phyloP scores from a whole-genome alignment of 306 rosid species.

The Canavalia ensiformis region DNA sequence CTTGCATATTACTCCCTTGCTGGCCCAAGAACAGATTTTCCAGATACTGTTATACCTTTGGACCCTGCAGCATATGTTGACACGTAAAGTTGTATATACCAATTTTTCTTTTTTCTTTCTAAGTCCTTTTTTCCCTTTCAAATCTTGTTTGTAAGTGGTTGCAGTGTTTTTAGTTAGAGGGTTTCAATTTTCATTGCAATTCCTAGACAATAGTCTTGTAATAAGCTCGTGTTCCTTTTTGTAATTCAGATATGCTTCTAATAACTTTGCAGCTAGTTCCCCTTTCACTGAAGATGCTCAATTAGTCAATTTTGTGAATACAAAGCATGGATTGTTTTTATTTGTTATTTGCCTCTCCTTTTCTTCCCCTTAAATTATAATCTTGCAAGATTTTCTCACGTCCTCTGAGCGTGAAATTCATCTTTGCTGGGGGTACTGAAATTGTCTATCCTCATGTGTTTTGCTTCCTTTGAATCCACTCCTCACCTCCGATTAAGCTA shows the following conservation, averaged over 20 bases:
- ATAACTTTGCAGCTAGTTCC: constrained; percentile 47
- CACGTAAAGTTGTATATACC: constrained; percentile 65
- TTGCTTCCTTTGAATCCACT: background rate
- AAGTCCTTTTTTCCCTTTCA: constrained; percentile 34
- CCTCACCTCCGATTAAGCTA: background rate
- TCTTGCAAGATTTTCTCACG: background rate
- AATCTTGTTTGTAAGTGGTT: constrained; percentile 61
- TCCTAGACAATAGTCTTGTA: constrained; percentile 66
- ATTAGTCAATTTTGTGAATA: constrained; percentile 60
- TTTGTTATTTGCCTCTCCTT: background rate
- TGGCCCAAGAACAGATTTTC: constrained; percentile 89
- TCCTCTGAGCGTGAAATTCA: background rate
- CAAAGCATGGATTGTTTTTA: constrained; percentile 43
- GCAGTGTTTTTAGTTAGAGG: constrained; percentile 48
- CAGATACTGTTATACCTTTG: constrained; percentile 76
- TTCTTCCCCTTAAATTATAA: background rate
- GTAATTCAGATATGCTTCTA: constrained; percentile 60
- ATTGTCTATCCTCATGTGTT: background rate
- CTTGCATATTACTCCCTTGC: constrained; percentile 99
- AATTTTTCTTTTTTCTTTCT: background rate
- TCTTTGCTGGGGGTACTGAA: background rate
- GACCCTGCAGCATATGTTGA: constrained; percentile 52
- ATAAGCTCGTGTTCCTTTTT: constrained; percentile 66
- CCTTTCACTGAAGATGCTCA: constrained; percentile 45
- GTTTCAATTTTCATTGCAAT: constrained; percentile 56